Conservation (phyloP, 441 rosid species). For the Populus hybrid region DNA sequence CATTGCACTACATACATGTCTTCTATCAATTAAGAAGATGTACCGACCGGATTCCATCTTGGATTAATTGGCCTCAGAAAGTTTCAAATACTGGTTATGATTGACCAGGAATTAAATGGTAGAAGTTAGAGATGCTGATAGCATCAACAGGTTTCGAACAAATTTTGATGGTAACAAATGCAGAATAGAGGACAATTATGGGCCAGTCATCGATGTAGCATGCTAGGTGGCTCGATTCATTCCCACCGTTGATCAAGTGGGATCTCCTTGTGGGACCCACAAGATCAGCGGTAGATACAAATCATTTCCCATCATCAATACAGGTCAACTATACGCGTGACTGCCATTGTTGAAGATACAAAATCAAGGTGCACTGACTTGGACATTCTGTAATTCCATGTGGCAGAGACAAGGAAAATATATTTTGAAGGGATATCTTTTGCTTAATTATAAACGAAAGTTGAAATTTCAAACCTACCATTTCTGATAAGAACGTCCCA, state of each 20-base stretch:
- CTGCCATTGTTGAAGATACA: neutral
- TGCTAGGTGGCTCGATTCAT: neutral
- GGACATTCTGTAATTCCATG: neutral
- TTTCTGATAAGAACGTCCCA: constrained; percentile 88
- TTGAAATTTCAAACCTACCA: constrained; percentile 43
- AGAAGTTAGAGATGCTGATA: constrained; percentile 3
- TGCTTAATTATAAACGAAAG: neutral
- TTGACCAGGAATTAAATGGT: constrained; percentile 15
- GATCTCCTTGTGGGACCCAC: neutral
- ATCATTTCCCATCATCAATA: neutral
- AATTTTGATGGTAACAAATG: neutral
- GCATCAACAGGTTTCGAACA: constrained; percentile 2
- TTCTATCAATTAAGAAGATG: neutral
- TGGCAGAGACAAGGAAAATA: neutral
- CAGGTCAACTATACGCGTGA: neutral
- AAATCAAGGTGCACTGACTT: neutral
- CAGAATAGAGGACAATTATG: constrained; percentile 7
- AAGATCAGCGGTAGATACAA: neutral
- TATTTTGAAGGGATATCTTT: neutral
- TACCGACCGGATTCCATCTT: neutral
- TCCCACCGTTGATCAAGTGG: neutral
- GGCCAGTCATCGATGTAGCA: neutral
- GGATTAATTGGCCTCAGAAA: neutral
- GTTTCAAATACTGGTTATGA: neutral
- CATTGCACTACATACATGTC: constrained; percentile 9